Percentiles rank a stretch among this genome's conserved stretches.
phyloP scores from a whole-genome alignment of 345 rosid species.

The Ailanthus altissimus region DNA sequence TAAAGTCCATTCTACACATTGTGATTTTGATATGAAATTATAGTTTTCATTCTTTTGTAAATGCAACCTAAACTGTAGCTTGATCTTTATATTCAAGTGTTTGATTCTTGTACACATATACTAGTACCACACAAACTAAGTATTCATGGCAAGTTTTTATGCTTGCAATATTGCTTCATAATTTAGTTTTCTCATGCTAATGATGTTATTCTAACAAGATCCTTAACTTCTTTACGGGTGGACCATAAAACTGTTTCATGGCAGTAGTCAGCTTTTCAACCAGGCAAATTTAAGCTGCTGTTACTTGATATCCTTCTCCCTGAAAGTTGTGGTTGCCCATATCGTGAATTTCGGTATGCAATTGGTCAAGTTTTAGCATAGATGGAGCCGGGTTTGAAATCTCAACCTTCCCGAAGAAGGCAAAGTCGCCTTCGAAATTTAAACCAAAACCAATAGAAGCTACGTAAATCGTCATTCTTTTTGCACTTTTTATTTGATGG shows the following conservation, averaged over 20 bases:
- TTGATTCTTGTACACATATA: not conserved
- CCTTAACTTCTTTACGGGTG: constrained; percentile 38
- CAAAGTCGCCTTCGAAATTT: constrained; percentile 23
- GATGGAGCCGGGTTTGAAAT: constrained; percentile 61
- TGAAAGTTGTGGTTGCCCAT: constrained; percentile 60
- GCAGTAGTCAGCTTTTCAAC: constrained; percentile 48
- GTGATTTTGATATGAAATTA: not conserved
- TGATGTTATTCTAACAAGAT: not conserved
- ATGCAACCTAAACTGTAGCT: not conserved
- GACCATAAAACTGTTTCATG: constrained; percentile 58
- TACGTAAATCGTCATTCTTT: not conserved
- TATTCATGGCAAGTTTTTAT: not conserved
- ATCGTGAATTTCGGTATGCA: constrained; percentile 51
- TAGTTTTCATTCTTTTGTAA: constrained; percentile 9
- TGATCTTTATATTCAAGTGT: constrained; percentile 6
- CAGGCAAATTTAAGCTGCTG: constrained; percentile 61
- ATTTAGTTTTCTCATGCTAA: not conserved
- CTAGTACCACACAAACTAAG: too few species aligned
- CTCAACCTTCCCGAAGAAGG: constrained; percentile 39
- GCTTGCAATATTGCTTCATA: not conserved
- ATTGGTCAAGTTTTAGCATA: constrained; percentile 70
- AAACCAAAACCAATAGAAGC: not conserved
- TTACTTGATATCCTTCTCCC: constrained; percentile 54
- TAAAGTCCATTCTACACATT: not conserved
- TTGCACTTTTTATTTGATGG: not conserved